These are phyloP conservation scores for Solanum infundibuliforme DNA, from an alignment of 257 asterid species.

Conservation along the genomic window DNA sequence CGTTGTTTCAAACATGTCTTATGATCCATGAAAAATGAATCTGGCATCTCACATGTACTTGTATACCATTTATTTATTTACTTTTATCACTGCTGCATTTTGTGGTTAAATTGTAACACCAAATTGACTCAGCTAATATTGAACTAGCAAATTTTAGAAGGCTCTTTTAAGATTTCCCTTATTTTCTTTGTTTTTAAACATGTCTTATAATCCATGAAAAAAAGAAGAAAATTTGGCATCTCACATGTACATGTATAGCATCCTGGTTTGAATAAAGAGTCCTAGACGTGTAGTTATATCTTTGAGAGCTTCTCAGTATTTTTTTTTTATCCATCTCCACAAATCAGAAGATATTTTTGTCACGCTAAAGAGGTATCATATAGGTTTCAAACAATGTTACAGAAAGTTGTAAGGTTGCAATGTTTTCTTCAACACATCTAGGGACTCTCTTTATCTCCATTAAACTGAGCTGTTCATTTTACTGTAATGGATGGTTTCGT, in stretches of 20 bases:
- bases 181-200: background rate
- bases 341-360: background rate
- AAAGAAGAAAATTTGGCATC: background rate
- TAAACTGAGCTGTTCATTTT: background rate
- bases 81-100: background rate
- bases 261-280: background rate
- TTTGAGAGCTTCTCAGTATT: background rate
- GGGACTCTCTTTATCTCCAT: background rate
- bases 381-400: background rate
- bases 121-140: background rate
- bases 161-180: background rate
- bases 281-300: background rate
- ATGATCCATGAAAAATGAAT: background rate
- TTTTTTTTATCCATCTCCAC: background rate
- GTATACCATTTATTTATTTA: background rate
- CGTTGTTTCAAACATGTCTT: background rate
- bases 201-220: background rate
- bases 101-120: background rate
- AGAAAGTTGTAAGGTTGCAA: background rate
- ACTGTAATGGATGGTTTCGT: background rate
- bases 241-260: background rate
- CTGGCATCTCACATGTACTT: background rate
- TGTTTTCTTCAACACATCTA: background rate
- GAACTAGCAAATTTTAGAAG: background rate
- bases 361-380: background rate